Evolutionary conservation across 352 stramenopile species (phyloP).

Genomic region (Globisporangium splendens): DNA sequence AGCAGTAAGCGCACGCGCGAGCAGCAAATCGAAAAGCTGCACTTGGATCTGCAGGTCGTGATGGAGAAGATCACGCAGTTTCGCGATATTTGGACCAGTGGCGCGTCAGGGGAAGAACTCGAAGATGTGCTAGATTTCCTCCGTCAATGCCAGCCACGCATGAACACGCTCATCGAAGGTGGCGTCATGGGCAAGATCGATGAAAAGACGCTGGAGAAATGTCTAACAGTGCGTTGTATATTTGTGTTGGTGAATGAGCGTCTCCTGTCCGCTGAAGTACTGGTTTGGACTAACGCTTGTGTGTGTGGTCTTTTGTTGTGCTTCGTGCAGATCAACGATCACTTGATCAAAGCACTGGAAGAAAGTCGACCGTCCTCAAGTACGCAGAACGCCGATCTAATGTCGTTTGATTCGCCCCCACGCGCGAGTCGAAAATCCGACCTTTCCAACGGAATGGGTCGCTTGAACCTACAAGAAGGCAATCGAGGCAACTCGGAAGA

Average conservation of each 20-base stretch:
- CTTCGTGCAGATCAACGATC: slow-evolving; percentile 65
- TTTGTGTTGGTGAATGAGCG: background rate
- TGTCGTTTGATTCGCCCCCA: slow-evolving; percentile 60
- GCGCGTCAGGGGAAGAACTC: slow-evolving; percentile 33
- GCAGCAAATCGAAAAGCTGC: slow-evolving; percentile 71
- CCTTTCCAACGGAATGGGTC: slow-evolving; percentile 19
- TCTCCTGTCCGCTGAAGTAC: background rate
- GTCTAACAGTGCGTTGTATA: slow-evolving; percentile 57
- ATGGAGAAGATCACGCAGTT: slow-evolving; percentile 65
- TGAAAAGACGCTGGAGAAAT: slow-evolving; percentile 74
- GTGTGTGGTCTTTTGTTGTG: background rate
- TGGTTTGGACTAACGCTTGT: background rate
- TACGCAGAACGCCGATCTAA: slow-evolving; percentile 32
- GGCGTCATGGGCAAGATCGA: slow-evolving; percentile 83
- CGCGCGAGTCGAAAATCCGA: slow-evolving; percentile 22
- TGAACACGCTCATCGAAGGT: slow-evolving; percentile 87
- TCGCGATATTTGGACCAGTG: slow-evolving; percentile 32
- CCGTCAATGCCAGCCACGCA: slow-evolving; percentile 78
- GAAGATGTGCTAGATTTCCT: slow-evolving; percentile 82
- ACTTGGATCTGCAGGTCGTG: slow-evolving; percentile 61
- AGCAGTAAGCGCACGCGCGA: slow-evolving; percentile 28
- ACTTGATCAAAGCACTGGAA: slow-evolving; percentile 74
- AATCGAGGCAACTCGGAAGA: slow-evolving; percentile 18
- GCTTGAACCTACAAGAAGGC: slow-evolving; percentile 27
- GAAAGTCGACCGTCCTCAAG: slow-evolving; percentile 35